These are phyloP conservation scores for Podila minutissima DNA, from an alignment of 192 early-diverging fungal species.

Conservation along the genomic window DNA sequence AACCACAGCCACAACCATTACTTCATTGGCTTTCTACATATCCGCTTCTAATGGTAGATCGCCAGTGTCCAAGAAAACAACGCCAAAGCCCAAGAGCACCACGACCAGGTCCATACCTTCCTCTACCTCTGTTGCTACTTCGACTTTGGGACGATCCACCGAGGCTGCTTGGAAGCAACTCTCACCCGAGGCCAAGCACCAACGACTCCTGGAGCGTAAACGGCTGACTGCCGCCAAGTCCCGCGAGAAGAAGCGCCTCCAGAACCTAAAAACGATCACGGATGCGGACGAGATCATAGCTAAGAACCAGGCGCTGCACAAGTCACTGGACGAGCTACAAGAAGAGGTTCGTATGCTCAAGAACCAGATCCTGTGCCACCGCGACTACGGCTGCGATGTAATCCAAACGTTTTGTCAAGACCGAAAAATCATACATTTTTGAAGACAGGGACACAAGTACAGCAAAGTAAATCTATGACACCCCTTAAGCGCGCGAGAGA, in stretches of 20 bases:
- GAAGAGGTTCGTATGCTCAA: conserved; percentile 47
- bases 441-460: too few species aligned
- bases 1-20: too few species aligned
- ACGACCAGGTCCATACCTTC: not conserved
- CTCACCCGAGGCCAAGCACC: conserved; percentile 43
- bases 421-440: too few species aligned
- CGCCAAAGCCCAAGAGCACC: not conserved
- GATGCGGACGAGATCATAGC: conserved; percentile 39
- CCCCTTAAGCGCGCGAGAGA: too few species aligned
- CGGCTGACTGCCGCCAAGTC: conserved; percentile 42
- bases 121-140: not conserved
- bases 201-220: conserved; percentile 50
- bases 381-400: conserved; percentile 44
- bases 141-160: not conserved
- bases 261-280: conserved; percentile 46
- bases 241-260: conserved; percentile 46
- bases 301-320: conserved; percentile 37
- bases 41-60: too few species aligned
- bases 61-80: not conserved
- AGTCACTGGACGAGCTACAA: conserved; percentile 21
- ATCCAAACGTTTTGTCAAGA: conserved; percentile 49
- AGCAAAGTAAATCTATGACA: too few species aligned
- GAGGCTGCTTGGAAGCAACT: conserved; percentile 14
- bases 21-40: too few species aligned
- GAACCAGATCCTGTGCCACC: conserved; percentile 48